These are phyloP conservation scores for Verticillium albo-atrum DNA, from an alignment of 2,329 filamentous ascomycete species.

Conservation along the genomic window DNA sequence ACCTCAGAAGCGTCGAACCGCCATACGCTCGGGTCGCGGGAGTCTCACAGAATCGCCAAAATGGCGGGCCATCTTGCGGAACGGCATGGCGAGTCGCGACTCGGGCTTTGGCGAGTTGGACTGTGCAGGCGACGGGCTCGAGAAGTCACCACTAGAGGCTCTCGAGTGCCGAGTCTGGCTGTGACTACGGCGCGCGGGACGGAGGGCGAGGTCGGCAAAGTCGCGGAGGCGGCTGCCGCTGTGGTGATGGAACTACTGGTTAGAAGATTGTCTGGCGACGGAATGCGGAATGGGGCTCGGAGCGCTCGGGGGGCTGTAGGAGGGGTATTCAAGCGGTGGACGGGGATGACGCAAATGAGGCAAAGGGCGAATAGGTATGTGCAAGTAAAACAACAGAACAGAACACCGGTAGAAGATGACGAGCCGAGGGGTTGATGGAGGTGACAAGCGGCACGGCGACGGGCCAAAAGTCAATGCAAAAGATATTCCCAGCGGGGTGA, in stretches of 20 bases:
- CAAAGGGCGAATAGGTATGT: not conserved
- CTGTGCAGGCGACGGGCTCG: not conserved
- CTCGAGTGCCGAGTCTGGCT: constrained; percentile 1
- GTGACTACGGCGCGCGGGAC: not conserved
- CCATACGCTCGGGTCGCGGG: not conserved
- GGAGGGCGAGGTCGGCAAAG: constrained; percentile 1
- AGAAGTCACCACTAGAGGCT: not conserved
- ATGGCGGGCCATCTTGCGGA: constrained; percentile 37
- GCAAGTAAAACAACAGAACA: not conserved
- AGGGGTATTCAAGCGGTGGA: not conserved
- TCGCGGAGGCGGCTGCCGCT: not conserved
- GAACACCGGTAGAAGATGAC: not conserved
- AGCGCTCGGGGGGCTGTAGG: not conserved
- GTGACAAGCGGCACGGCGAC: not conserved
- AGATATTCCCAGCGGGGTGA: not conserved
- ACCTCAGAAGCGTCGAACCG: not conserved
- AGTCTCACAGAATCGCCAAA: constrained; percentile 41
- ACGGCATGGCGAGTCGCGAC: constrained; percentile 19
- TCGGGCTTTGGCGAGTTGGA: constrained; percentile 5
- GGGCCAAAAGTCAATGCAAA: not conserved
- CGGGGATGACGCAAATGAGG: not conserved
- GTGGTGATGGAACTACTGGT: not conserved
- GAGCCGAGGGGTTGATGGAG: not conserved
- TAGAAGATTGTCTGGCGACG: not conserved
- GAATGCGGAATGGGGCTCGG: not conserved